Conservation (phyloP, 2,329 filamentous ascomycete genomes). For the Teratosphaeriaceae sp. region DNA sequence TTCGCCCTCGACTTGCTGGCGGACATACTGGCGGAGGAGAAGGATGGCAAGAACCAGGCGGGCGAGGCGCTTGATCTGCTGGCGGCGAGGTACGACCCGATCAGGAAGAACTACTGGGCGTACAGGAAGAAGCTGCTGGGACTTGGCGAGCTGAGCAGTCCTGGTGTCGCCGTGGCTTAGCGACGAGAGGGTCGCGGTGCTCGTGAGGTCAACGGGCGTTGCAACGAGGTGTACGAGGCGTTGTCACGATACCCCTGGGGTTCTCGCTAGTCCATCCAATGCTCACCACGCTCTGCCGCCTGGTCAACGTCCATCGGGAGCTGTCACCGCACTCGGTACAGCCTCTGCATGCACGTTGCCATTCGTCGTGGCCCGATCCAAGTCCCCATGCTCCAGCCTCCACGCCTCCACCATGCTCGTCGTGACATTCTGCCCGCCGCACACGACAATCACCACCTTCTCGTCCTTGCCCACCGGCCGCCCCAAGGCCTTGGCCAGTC, state of each 20-base stretch:
- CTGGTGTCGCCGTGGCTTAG: neutral
- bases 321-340: slow-evolving; percentile 14
- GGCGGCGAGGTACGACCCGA: slow-evolving; percentile 81
- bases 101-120: slow-evolving; percentile 88
- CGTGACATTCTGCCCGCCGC: slow-evolving; percentile 56
- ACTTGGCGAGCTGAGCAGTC: neutral
- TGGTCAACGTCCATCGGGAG: slow-evolving; percentile 12
- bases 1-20: slow-evolving; percentile 65
- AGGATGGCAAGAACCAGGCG: slow-evolving; percentile 55
- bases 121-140: slow-evolving; percentile 52
- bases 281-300: neutral
- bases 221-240: neutral
- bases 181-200: no score
- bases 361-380: slow-evolving; percentile 12
- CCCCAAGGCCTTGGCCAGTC: slow-evolving; percentile 53
- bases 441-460: slow-evolving; percentile 78
- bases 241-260: slow-evolving; percentile 1
- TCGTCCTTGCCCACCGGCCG: slow-evolving; percentile 57
- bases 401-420: slow-evolving; percentile 46
- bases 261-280: neutral
- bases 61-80: slow-evolving; percentile 65
- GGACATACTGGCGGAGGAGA: slow-evolving; percentile 52
- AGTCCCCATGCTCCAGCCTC: slow-evolving; percentile 33
- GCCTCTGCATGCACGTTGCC: slow-evolving; percentile 10
- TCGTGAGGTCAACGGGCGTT: neutral